Percentiles rank a stretch among this genome's conserved stretches.
phyloP scores from a whole-genome alignment of 2,329 filamentous ascomycete genomes.

The Fusarium bactridioides region DNA sequence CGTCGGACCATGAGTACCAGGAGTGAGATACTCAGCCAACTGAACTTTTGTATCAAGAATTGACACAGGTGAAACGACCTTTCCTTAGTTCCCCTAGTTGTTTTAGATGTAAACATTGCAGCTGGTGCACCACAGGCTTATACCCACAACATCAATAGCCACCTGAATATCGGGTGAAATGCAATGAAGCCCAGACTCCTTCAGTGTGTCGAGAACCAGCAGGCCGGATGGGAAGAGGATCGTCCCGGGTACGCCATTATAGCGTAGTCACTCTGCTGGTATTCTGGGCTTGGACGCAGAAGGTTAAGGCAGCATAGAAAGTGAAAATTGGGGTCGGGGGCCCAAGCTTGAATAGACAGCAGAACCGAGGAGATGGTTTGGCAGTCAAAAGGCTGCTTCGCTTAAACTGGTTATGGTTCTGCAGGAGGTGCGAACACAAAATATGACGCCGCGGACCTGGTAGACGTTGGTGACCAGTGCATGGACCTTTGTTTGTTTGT shows the following conservation, averaged over 20 bases:
- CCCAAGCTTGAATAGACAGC: constrained; percentile 16
- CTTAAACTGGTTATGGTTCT: not conserved
- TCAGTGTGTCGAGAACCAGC: constrained; percentile 17
- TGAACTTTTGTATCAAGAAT: not conserved
- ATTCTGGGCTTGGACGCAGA: constrained; percentile 4
- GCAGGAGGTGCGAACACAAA: constrained; percentile 12
- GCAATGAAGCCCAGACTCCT: not conserved
- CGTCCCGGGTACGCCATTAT: constrained; percentile 35
- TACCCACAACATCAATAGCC: not conserved
- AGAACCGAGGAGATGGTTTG: constrained; percentile 26
- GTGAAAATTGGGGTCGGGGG: not conserved
- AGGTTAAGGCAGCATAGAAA: not conserved
- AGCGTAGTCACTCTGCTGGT: constrained; percentile 31
- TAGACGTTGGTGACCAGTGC: not conserved
- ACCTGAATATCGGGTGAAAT: not conserved
- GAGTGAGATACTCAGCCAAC: not conserved
- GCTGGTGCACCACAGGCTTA: not conserved
- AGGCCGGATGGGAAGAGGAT: constrained; percentile 34
- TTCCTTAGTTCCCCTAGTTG: not conserved
- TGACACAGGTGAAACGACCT: not conserved
- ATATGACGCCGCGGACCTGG: constrained; percentile 18
- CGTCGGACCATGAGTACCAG: not conserved
- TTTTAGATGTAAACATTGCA: not conserved
- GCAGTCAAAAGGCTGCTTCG: constrained; percentile 19
- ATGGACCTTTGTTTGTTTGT: constrained; percentile 13